These are phyloP conservation scores for Mycena sp. DNA, from an alignment of 1,284 basidiomycete genomes.

Conservation along the genomic window DNA sequence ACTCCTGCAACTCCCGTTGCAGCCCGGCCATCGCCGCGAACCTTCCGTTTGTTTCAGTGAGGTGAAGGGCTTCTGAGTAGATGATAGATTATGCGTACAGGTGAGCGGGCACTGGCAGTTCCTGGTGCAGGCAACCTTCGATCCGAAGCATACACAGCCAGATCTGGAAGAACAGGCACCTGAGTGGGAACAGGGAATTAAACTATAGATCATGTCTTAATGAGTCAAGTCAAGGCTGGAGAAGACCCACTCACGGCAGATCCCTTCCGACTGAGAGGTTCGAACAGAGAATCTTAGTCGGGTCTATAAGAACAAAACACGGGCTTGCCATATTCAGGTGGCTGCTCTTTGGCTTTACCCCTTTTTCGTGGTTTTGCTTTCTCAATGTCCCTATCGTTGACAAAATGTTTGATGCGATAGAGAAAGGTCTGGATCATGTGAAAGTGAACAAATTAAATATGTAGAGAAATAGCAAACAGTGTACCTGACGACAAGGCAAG, in stretches of 20 bases:
- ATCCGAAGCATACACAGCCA: neutral
- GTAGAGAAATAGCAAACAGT: neutral
- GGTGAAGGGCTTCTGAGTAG: no score
- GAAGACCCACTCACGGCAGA: neutral
- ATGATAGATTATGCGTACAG: conserved; percentile 1
- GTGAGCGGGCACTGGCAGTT: conserved; percentile 11
- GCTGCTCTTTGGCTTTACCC: neutral
- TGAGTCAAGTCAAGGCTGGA: neutral
- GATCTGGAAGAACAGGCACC: conserved; percentile 9
- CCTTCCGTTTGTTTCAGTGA: neutral
- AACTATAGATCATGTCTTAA: neutral
- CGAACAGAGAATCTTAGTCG: neutral
- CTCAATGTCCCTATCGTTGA: neutral
- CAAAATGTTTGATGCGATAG: neutral
- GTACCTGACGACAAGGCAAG: conserved; percentile 3
- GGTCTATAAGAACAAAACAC: neutral
- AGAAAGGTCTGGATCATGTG: neutral
- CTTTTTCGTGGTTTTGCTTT: no score
- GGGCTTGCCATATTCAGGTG: neutral
- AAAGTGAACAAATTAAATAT: no score
- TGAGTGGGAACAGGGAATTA: conserved; percentile 8
- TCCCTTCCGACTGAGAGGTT: neutral
- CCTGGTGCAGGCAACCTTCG: conserved; percentile 10
- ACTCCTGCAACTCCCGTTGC: conserved; percentile 16
- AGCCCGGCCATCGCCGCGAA: conserved; percentile 15